Base-by-base conservation (phyloP, 2,329 filamentous ascomycete species). In the Penicillium hesseltinei region DNA sequence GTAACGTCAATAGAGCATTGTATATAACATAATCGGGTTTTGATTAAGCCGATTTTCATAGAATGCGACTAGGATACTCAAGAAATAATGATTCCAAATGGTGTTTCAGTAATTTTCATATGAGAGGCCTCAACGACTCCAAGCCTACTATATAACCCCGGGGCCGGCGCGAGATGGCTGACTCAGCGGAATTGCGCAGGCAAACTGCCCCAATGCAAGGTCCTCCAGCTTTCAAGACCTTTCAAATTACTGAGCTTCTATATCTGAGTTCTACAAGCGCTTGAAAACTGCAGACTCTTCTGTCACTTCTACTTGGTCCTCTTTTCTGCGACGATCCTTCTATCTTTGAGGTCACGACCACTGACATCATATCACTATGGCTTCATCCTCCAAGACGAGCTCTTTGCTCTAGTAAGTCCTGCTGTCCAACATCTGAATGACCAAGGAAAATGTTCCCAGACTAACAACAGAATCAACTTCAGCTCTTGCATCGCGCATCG, bases 401-500 rank as follows among this genome's bases (percentile, higher is more conserved):
- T 88, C 86, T 56, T 81, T 91, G 61, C 85, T 91, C 72, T 91
- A 91, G 88, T 91, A 80, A 70, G 86, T 77, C 46, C 33, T 38
- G 59, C 29, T 40, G n/a, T 27, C 56, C 36, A 23, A 7, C n/a
- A n/a, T 29, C 7, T 36, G 9, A 29, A 21, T 6, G 6, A 27
- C 33, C 23, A 15, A 17, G 15, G 0, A 31, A 21, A 9, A 0
- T 15, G 5, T 33, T 13, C 21, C 3, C 15, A n/a, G 7, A 42
- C 56, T 60, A 56, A 60, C 51, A 45, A 51, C 38, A 10, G n/a
- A 36, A 15, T 6, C 7, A 11, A 56, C 42, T 21, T 21, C 39
- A 96, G 92, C 79, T 88, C 91, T 66, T 97, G 94, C 80, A 94
- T 99, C 76, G 92, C 94, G 50, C 88, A 97, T 79, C 88, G 94